Percentiles rank a stretch among this genome's conserved stretches.
These are phyloP conservation scores for Pugionium cornutum DNA, from an alignment of 345 rosid species.

Conservation along the genomic window DNA sequence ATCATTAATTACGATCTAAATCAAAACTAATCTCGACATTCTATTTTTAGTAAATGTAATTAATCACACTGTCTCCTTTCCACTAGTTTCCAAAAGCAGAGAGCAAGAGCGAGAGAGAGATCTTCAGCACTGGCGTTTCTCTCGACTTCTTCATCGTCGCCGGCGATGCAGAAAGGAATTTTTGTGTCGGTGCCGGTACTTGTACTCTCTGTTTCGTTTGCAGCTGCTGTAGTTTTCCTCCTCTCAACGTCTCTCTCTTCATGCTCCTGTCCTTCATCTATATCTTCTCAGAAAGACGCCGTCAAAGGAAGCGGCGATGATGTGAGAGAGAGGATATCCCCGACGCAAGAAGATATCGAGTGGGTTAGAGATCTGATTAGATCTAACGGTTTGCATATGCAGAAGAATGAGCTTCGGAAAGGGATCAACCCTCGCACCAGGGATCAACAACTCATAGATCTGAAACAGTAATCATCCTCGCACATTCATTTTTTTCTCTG, in stretches of 20 bases:
- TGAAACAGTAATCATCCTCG: slow-evolving; percentile 49
- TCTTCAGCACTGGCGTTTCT: slow-evolving; percentile 26
- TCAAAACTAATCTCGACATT: not conserved
- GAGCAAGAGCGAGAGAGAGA: no score
- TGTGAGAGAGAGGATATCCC: slow-evolving; percentile 42
- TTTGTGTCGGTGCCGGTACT: slow-evolving; percentile 62
- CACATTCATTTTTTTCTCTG: not conserved
- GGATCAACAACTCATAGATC: slow-evolving; percentile 79
- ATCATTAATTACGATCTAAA: slow-evolving; percentile 8
- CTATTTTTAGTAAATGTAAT: slow-evolving; percentile 12
- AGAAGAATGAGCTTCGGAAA: slow-evolving; percentile 74
- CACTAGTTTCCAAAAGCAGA: slow-evolving; percentile 31
- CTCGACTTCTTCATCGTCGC: slow-evolving; percentile 19
- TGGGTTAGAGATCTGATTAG: slow-evolving; percentile 87
- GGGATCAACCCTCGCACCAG: slow-evolving; percentile 95
- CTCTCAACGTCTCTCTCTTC: slow-evolving; percentile 58
- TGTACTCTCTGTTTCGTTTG: slow-evolving; percentile 53
- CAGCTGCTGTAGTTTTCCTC: slow-evolving; percentile 61
- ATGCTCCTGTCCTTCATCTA: slow-evolving; percentile 55
- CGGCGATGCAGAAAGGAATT: slow-evolving; percentile 56
- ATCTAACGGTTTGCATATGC: slow-evolving; percentile 82
- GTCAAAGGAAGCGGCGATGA: not conserved
- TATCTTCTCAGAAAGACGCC: slow-evolving; percentile 20
- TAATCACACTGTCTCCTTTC: not conserved
- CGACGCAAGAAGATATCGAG: slow-evolving; percentile 62